A percentile compares a stretch with the other conserved stretches of the same genome.
Conservation (phyloP, 768 basidiomycete genomes). For the Steccherinum ochraceum region DNA sequence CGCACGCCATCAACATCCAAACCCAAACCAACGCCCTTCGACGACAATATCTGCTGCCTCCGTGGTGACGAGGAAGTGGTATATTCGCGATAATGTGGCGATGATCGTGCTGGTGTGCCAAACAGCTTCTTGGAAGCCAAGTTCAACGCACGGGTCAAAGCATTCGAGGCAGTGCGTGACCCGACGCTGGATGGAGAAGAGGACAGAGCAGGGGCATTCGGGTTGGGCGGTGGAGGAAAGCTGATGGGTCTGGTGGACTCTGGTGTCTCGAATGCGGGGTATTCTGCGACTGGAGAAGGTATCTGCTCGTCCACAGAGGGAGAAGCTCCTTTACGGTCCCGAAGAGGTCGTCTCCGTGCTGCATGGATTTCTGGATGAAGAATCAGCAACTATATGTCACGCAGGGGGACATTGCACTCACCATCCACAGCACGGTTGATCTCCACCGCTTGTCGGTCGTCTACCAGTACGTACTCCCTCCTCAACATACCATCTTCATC, state of each 20-base stretch:
- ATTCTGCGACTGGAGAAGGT: constrained; percentile 29
- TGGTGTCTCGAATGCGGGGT: constrained; percentile 22
- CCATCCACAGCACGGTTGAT: constrained; percentile 92
- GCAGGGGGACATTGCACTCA: constrained; percentile 27
- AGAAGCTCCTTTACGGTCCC: constrained; percentile 45
- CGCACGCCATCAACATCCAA: constrained; percentile 33
- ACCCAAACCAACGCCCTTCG: constrained; percentile 17
- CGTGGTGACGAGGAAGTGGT: constrained; percentile 49
- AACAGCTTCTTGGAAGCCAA: constrained; percentile 80
- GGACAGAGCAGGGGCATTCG: constrained; percentile 47
- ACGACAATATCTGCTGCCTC: constrained; percentile 45
- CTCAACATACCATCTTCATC: constrained; percentile 77
- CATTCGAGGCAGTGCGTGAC: constrained; percentile 62
- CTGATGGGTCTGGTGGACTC: constrained; percentile 34
- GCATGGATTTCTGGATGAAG: constrained; percentile 51
- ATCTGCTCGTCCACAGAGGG: constrained; percentile 42
- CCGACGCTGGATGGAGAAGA: constrained; percentile 58
- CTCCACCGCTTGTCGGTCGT: constrained; percentile 84
- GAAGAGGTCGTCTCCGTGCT: constrained; percentile 51
- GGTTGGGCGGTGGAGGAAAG: constrained; percentile 61
- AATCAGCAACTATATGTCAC: constrained; percentile 4
- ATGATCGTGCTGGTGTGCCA: constrained; percentile 39
- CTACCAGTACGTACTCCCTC: constrained; percentile 91
- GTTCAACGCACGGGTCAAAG: constrained; percentile 72
- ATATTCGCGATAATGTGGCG: constrained; percentile 29